Percentiles rank a stretch among this genome's conserved stretches.
phyloP scores from a whole-genome alignment of 2,329 filamentous ascomycete genomes.

The Ceratocystiopsis sp. region DNA sequence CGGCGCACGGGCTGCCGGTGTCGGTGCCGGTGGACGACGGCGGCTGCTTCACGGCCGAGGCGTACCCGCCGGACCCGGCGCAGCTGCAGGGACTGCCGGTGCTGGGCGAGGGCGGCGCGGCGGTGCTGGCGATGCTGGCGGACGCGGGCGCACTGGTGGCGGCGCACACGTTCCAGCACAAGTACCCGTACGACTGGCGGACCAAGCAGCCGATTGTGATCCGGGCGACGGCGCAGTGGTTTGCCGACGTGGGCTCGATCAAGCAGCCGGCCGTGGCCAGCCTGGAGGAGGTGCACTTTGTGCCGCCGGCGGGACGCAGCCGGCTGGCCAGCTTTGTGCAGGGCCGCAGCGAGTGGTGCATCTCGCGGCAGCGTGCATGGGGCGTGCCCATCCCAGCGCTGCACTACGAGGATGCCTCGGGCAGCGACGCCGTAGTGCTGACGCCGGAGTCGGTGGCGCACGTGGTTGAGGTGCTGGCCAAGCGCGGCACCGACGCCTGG shows the following conservation, averaged over 20 bases:
- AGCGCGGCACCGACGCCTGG: constrained; percentile 81
- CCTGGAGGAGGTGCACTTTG: constrained; percentile 56
- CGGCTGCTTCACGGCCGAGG: constrained; percentile 65
- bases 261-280: constrained; percentile 56
- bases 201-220: constrained; percentile 87
- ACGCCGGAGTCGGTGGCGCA: constrained; percentile 65
- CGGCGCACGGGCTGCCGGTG: constrained; percentile 49
- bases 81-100: constrained; percentile 55
- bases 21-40: constrained; percentile 71
- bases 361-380: constrained; percentile 90
- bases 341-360: constrained; percentile 90
- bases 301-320: constrained; percentile 56
- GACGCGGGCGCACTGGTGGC: constrained; percentile 46
- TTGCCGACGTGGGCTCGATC: constrained; percentile 76
- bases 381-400: constrained; percentile 90
- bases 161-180: constrained; percentile 61
- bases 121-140: constrained; percentile 50
- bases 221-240: constrained; percentile 92
- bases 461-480: constrained; percentile 61
- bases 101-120: constrained; percentile 9
- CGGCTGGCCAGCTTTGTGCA: constrained; percentile 74
- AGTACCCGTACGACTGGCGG: constrained; percentile 96
- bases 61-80: constrained; percentile 52
- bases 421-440: constrained; percentile 49
- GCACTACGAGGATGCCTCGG: constrained; percentile 46